These are phyloP conservation scores for Aureobasidium namibiae DNA, from an alignment of 2,329 filamentous ascomycete genomes.

Conservation along the genomic window DNA sequence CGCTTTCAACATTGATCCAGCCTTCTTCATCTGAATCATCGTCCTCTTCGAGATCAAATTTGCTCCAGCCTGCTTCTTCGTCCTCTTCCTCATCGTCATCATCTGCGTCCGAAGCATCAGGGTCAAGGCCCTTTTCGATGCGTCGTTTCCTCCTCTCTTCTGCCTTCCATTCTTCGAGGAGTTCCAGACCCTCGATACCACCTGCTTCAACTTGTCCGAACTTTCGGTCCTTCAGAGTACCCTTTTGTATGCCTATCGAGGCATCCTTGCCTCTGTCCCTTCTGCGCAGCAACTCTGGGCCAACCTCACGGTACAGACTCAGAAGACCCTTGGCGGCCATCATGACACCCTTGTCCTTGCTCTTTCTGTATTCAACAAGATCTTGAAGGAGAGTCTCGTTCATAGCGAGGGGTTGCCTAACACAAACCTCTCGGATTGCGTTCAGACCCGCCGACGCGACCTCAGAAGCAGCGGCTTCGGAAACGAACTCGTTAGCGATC, in stretches of 20 bases:
- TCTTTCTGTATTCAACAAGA: constrained; percentile 89
- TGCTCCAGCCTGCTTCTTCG: constrained; percentile 44
- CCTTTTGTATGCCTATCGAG: constrained; percentile 68
- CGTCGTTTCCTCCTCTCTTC: constrained; percentile 72
- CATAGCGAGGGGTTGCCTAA: constrained; percentile 90
- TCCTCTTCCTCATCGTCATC: constrained; percentile 54
- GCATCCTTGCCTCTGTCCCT: constrained; percentile 88
- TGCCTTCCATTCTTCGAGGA: constrained; percentile 88
- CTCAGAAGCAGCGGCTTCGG: constrained; percentile 82
- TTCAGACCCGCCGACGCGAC: constrained; percentile 89
- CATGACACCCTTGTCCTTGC: constrained; percentile 97
- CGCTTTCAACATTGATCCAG: constrained; percentile 85
- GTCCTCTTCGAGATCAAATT: constrained; percentile 55
- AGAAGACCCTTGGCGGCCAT: constrained; percentile 94
- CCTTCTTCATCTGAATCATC: constrained; percentile 65
- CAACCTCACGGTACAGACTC: constrained; percentile 84
- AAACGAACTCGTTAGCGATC: constrained; percentile 97
- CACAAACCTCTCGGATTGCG: constrained; percentile 88
- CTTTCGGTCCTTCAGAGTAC: constrained; percentile 64
- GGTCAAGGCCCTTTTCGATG: constrained; percentile 57
- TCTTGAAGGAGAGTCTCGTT: constrained; percentile 92
- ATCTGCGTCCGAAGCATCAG: constrained; percentile 52
- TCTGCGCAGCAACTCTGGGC: constrained; percentile 79
- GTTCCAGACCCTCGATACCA: constrained; percentile 82
- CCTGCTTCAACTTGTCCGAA: constrained; percentile 77